Base-by-base conservation (phyloP, 306 rosid species). In the Prunus padus region DNA sequence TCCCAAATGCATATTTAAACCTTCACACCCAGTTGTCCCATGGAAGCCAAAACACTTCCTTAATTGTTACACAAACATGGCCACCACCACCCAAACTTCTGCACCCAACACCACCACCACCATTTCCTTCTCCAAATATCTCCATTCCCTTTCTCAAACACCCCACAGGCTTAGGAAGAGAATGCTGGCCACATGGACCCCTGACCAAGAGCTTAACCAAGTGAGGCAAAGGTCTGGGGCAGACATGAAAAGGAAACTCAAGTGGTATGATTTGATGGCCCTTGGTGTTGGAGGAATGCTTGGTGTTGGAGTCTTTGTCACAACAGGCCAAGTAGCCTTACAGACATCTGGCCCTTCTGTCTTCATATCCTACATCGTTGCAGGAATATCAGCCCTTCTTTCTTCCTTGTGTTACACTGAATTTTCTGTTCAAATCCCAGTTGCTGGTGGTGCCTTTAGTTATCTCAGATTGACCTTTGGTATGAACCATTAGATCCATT, bases 251-350 rank as follows among this genome's bases (percentile, higher is more conserved):
- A 90, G 97, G 82, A 90, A 86, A 70, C 95, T 94, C 62, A 74
- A 82, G 13, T 92, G 98, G 98, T 83, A 86, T 77, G 98, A 94
- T 74, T 79, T 94, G 9, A 19, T 94, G 1, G 93, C 96, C 37
- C 97, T 94, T 79, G 97, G 96, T 5, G 84, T 92, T 57, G 98
- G 98, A 20, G 98, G 98, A 70, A 94, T 92, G 98, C 97, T 94
- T 65, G 98, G 98, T 28, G 96, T 85, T 57, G 98, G 98, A 11
- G 98, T 94, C 23, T 94, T 94, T 60, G 90, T 92, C 75, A 92
- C 97, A n/a, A 94, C 98, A 14, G 98, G 98, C 3, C 22, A 78
- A 49, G 98, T 86, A 14, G 92, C 97, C 28, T 83, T 40, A 57
- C 63, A 79, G 0, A 72, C 72, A n/a, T 80, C 98, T 65, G 98